Evolutionary conservation across 169 alveolate genomes (phyloP), one percentile per base, ranked within the genome.

Genomic region (Eimeria sp.): DNA sequence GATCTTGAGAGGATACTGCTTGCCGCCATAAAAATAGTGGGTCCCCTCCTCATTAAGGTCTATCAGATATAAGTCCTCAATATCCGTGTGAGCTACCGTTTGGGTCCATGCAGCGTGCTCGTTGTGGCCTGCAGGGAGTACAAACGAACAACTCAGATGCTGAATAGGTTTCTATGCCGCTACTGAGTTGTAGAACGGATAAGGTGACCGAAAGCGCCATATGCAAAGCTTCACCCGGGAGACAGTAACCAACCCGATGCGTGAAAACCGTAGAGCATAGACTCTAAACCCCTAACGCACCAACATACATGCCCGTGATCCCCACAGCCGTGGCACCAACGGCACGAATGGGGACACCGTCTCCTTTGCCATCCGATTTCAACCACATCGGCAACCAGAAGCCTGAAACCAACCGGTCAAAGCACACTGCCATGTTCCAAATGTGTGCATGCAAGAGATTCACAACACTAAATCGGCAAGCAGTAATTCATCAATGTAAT

Each of bases 81-180:
- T 84, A 83, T 95, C 97, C 6, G 91, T 89, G 61, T 87, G 84
- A 14, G 95, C 89, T 11, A 95, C 92, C 13, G 97, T 95, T 34
- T 91, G 95, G 1, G 78, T 76, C 95, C 95, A 91, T 25, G 95
- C 95, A 25, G 95, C 61, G 54, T 91, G 49, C 30, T 73, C 95
- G 80, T 91, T 91, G 83, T 91, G 95, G 27, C 95, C 89, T 78
- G 89, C 89, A 22, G 49, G 67, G 9, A 20, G 20, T 10, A 47
- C 89, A 78, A 51, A 51, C n/a, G 34, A 9, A 7, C 9, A 78
- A 5, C 89, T 16, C 25, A 14, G 18, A 65, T 13, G 43, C 0
- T 7, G 16, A 25, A 20, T 7, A 25, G 43, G 6, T 1, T 20
- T 7, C 43, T 65, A 4, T 25, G 16, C 43, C 22, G 43, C 6